Evolutionary conservation across 305 asterid species (phyloP).

Genomic region (Caryopteris hybrid): DNA sequence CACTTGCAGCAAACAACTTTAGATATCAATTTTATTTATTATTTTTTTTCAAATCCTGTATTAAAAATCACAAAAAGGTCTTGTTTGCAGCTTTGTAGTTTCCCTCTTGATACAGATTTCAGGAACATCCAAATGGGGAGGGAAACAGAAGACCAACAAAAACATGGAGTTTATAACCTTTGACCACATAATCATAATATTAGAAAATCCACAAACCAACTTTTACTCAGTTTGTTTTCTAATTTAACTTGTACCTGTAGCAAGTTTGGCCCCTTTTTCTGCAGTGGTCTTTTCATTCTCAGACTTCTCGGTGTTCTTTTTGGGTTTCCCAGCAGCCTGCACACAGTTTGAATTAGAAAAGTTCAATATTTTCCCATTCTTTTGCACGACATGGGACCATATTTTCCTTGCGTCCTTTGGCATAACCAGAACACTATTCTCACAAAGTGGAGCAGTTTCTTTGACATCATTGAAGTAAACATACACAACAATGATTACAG

Average conservation of each 20-base stretch:
- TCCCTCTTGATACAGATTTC: neutral
- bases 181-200: conserved; percentile 2
- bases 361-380: neutral
- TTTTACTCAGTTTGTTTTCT: neutral
- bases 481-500: neutral
- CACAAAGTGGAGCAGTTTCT: conserved; percentile 5
- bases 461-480: neutral
- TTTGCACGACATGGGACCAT: neutral
- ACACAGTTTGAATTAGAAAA: conserved; percentile 17
- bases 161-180: neutral
- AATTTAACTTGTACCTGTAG: conserved; percentile 39
- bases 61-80: neutral
- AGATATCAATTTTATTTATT: too few relatives aligned
- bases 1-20: too few relatives aligned
- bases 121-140: neutral
- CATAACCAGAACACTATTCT: conserved; percentile 5
- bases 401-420: neutral
- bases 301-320: conserved; percentile 39
- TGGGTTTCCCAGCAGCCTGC: conserved; percentile 89
- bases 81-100: neutral
- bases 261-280: conserved; percentile 32
- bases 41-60: neutral
- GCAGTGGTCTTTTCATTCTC: conserved; percentile 33
- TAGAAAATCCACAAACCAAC: conserved; percentile 7
- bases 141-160: conserved; percentile 9